Percentiles rank a stretch among this genome's conserved stretches.
Evolutionary conservation across 139 green algal species (phyloP).

Genomic region (Chlorella vulgaris): DNA sequence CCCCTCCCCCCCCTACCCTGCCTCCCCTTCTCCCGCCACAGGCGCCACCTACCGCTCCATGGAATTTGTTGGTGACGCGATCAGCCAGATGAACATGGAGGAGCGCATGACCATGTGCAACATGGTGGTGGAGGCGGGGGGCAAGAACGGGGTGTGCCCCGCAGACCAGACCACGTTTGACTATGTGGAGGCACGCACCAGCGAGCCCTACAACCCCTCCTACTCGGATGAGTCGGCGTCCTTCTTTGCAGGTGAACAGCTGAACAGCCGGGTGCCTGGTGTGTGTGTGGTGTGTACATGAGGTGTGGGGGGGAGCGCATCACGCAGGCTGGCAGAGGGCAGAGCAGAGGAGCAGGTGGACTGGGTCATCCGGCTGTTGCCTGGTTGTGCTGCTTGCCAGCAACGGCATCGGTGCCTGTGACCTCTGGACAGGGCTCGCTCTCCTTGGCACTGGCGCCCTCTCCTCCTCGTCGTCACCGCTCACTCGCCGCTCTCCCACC

Average conservation of each 20-base stretch:
- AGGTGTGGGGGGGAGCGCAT: too few species aligned
- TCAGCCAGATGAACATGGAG: slow-evolving; percentile 95
- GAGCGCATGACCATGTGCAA: slow-evolving; percentile 98
- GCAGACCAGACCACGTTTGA: slow-evolving; percentile 94
- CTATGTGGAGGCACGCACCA: slow-evolving; percentile 84
- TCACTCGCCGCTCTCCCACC: not conserved
- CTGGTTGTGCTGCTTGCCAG: too few species aligned
- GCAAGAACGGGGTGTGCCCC: slow-evolving; percentile 56
- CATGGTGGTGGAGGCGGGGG: slow-evolving; percentile 79
- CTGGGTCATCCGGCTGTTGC: not conserved
- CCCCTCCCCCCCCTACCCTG: too few species aligned
- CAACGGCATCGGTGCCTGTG: too few species aligned
- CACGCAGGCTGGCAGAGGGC: too few species aligned
- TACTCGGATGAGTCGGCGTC: slow-evolving; percentile 76
- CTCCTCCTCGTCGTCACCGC: not conserved
- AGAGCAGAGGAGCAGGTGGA: too few species aligned
- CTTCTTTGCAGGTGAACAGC: slow-evolving; percentile 63
- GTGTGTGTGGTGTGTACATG: too few species aligned
- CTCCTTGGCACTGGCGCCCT: not conserved
- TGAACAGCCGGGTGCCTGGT: too few species aligned
- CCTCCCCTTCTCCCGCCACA: slow-evolving; percentile 11
- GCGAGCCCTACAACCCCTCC: slow-evolving; percentile 77
- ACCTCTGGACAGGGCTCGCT: too few species aligned
- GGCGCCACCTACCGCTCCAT: slow-evolving; percentile 85
- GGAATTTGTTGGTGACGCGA: slow-evolving; percentile 87